These are phyloP conservation scores for Quercus tomentella DNA, from an alignment of 331 rosid species.

Conservation along the genomic window DNA sequence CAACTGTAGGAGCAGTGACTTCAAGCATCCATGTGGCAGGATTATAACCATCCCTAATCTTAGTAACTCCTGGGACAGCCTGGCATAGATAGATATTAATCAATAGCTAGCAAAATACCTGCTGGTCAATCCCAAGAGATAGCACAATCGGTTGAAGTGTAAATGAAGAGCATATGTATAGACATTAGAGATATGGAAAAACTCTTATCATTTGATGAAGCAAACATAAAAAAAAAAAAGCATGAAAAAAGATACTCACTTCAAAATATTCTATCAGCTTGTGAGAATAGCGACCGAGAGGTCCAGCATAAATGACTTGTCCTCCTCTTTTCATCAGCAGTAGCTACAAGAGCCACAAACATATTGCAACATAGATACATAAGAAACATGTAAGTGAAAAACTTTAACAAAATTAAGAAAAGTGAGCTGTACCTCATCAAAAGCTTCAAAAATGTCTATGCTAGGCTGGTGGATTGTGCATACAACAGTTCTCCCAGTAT, in stretches of 20 bases:
- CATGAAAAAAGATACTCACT: conserved; percentile 19
- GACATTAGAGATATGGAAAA: neutral
- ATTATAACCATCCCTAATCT: conserved; percentile 49
- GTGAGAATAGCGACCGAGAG: conserved; percentile 43
- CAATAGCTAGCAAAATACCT: neutral
- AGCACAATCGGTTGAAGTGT: neutral
- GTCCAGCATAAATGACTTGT: conserved; percentile 49
- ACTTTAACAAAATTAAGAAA: neutral
- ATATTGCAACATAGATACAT: neutral
- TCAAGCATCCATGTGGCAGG: conserved; percentile 75
- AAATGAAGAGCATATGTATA: neutral
- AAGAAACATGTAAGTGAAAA: neutral
- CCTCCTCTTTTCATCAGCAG: conserved; percentile 55
- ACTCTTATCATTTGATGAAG: neutral
- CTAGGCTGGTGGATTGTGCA: conserved; percentile 70
- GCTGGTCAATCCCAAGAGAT: neutral
- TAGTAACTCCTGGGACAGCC: conserved; percentile 41
- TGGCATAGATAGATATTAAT: conserved; percentile 13
- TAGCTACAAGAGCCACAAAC: conserved; percentile 18
- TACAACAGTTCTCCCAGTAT: conserved; percentile 61
- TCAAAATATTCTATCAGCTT: conserved; percentile 49
- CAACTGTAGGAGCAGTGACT: conserved; percentile 41
- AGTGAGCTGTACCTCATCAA: conserved; percentile 38
- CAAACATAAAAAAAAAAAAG: neutral
- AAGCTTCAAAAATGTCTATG: conserved; percentile 54